Evolutionary conservation across 345 rosid species (phyloP).

Genomic region (Ceriops tagal): DNA sequence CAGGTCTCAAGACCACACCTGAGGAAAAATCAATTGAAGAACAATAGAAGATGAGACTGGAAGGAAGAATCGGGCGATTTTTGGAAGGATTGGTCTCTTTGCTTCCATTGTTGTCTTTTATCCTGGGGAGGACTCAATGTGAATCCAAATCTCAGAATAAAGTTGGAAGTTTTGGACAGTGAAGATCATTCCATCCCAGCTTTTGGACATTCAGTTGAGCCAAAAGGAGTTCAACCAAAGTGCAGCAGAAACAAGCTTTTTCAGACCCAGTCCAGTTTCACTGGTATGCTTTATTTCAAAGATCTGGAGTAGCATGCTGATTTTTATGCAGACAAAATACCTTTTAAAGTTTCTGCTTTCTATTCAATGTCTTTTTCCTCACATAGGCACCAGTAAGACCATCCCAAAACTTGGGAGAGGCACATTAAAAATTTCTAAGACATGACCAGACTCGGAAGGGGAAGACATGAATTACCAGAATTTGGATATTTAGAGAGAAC

Average conservation of each 20-base stretch:
- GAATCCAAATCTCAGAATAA: no score
- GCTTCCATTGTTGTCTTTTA: no score
- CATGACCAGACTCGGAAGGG: conserved; percentile 1
- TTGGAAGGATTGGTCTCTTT: no score
- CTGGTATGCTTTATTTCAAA: not conserved
- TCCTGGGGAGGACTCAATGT: no score
- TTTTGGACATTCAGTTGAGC: no score
- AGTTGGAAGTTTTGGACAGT: no score
- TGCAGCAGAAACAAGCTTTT: no score
- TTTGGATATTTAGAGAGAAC: conserved; percentile 80
- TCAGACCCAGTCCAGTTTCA: no score
- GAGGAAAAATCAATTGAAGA: conserved; percentile 17
- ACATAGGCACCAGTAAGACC: not conserved
- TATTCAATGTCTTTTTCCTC: not conserved
- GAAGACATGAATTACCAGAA: conserved; percentile 49
- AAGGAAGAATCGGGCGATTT: not conserved
- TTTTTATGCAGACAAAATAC: not conserved
- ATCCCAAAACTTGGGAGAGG: not conserved
- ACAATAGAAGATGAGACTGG: not conserved
- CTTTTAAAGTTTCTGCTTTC: not conserved
- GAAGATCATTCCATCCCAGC: no score
- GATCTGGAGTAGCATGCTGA: not conserved
- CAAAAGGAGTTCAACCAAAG: no score
- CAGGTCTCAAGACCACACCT: conserved; percentile 90
- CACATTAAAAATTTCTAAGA: not conserved